Evolutionary conservation across 2,329 filamentous ascomycete genomes (phyloP), one percentile per base, ranked within the genome.

Genomic region (Aspergillus fijiensis): DNA sequence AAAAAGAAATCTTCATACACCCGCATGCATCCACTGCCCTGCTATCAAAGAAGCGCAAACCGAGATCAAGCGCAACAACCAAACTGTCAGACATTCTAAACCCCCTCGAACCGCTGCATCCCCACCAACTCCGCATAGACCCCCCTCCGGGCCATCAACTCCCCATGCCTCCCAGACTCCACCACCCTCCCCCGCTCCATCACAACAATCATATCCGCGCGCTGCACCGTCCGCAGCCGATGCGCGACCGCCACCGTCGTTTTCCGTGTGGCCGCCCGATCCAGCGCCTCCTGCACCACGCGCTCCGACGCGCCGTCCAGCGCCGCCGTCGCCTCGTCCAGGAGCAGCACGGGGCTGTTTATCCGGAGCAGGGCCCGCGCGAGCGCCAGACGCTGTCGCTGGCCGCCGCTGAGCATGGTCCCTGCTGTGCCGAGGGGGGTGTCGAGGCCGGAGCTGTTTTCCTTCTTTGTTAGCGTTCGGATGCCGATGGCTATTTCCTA

Each of bases 341-440:
- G 61, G 5, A 73, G 63, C n/a, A 96, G 82, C 7, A 45, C 39
- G 14, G 39, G 69, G 96, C 84, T 78, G 90, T 92, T 0, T 91
- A 91, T 68, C 95, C 88, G 14, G 88, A 91, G 89, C 56, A 95
- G 84, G 25, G 91, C 91, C 67, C 91, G 82, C 6, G 92, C 91
- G 72, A 96, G 93, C 5, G 91, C 90, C 68, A 96, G 92, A 65
- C 92, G 88, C 76, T 72, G 59, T 59, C 64, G 67, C 58, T 68
- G 67, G 48, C 70, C 63, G 61, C 70, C 61, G 48, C 58, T 63
- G 42, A 67, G 49, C 62, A 47, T 60, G 59, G 52, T 57, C 65
- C 96, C 91, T 19, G 39, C 39, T 9, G 39, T 45, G 39, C 39
- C 39, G 39, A 45, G 14, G 39, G 16, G 39, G 39, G 39, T 45